phyloP scores from a whole-genome alignment of 495 filamentous ascomycete genomes.

The Geoglossum glabrum region DNA sequence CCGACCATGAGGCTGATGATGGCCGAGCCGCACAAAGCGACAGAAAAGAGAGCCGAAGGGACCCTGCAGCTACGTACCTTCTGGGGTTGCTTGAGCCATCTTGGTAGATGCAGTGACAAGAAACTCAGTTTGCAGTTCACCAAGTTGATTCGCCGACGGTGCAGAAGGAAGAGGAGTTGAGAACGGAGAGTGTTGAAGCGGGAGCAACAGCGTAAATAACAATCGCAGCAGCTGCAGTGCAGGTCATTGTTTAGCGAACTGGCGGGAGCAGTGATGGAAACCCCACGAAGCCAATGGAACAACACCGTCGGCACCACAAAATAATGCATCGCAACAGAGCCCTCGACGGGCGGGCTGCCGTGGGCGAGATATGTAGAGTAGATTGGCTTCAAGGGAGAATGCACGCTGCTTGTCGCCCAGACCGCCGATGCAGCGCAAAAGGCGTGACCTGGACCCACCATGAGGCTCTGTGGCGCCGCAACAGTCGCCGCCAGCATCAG shows the following conservation, averaged over 20 bases:
- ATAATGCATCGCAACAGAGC: background rate
- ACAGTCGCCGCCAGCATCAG: background rate
- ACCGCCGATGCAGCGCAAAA: background rate
- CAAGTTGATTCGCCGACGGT: background rate
- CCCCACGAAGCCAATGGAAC: background rate
- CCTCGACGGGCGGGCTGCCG: background rate
- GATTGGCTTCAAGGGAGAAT: background rate
- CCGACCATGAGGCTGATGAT: background rate
- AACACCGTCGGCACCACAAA: background rate
- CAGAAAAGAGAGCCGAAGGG: background rate
- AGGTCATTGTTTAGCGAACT: background rate
- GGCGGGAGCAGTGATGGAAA: slow-evolving; percentile 2
- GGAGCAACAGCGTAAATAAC: background rate
- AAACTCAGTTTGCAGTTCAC: background rate
- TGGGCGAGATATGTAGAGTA: background rate
- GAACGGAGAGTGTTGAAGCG: background rate
- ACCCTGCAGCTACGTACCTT: slow-evolving; percentile 14
- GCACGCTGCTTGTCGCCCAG: background rate
- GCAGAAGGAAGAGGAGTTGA: background rate
- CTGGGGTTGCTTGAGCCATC: slow-evolving; percentile 16
- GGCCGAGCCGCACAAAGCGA: background rate
- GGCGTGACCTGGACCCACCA: background rate
- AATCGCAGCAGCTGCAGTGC: background rate
- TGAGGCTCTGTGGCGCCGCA: background rate
- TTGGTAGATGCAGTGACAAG: background rate